phyloP scores from a whole-genome alignment of 2,329 filamentous ascomycete genomes.

The Mariannaea sp. region DNA sequence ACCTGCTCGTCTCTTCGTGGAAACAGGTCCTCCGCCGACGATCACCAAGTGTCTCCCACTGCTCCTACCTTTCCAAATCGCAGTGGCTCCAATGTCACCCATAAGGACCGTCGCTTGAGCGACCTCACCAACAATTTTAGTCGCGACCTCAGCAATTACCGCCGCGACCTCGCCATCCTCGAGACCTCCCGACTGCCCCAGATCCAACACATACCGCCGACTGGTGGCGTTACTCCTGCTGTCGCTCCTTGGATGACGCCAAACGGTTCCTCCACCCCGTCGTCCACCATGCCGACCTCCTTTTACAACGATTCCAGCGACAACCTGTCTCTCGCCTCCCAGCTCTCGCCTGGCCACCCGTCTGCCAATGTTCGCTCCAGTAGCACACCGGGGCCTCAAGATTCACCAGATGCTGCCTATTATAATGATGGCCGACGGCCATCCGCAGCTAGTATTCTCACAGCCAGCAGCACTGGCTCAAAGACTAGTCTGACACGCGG shows the following conservation, averaged over 20 bases:
- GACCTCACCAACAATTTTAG: conserved; percentile 52
- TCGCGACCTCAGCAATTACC: conserved; percentile 70
- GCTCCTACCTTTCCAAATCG: conserved; percentile 51
- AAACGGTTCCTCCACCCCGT: conserved; percentile 44
- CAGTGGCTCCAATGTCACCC: conserved; percentile 48
- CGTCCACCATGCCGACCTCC: conserved; percentile 54
- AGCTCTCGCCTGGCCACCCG: conserved; percentile 73
- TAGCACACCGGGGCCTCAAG: conserved; percentile 53
- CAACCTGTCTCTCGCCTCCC: conserved; percentile 63
- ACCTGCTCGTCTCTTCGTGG: conserved; percentile 15
- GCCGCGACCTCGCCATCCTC: conserved; percentile 72
- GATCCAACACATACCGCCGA: conserved; percentile 58
- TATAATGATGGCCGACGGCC: conserved; percentile 78
- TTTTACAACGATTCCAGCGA: conserved; percentile 81
- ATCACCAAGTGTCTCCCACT: conserved; percentile 55
- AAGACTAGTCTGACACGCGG: conserved; percentile 72
- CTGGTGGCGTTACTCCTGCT: conserved; percentile 57
- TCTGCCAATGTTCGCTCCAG: conserved; percentile 45
- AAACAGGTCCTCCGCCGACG: conserved; percentile 44
- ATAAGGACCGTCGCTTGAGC: conserved; percentile 59
- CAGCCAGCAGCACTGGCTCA: conserved; percentile 83
- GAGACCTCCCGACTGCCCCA: conserved; percentile 66
- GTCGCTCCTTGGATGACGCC: conserved; percentile 63
- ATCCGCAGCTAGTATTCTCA: conserved; percentile 80
- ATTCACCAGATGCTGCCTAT: conserved; percentile 64